Evolutionary conservation across 73 alveolate genomes (phyloP).

Genomic region (Paraurostyla sp.): DNA sequence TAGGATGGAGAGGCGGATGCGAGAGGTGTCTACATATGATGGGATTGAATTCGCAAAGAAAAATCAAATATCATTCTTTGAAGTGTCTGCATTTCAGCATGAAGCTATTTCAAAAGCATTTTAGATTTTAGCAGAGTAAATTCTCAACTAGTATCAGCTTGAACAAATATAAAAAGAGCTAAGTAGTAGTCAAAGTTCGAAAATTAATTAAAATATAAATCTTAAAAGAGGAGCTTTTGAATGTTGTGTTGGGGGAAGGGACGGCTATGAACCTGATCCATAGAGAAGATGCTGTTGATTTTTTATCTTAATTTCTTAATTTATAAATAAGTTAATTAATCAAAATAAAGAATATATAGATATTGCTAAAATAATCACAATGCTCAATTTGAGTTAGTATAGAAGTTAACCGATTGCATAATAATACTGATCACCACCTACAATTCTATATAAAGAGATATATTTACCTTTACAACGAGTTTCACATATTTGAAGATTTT

Average conservation of each 20-base stretch:
- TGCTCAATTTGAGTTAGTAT: no score
- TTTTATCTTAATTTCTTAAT: no score
- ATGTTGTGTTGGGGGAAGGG: constrained; percentile 41
- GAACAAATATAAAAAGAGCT: constrained; percentile 15
- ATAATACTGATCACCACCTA: background rate
- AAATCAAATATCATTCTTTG: constrained; percentile 70
- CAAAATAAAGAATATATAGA: background rate
- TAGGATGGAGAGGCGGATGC: no score
- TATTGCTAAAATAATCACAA: no score
- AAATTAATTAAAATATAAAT: background rate
- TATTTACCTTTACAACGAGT: constrained; percentile 31
- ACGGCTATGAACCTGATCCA: background rate
- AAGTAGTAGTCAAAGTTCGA: background rate
- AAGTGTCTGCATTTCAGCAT: constrained; percentile 69
- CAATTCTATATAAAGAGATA: background rate
- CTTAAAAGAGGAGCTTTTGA: constrained; percentile 12
- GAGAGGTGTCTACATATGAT: constrained; percentile 72
- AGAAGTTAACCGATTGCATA: background rate
- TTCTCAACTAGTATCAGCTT: background rate
- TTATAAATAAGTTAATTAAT: no score
- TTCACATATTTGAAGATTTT: constrained; percentile 45
- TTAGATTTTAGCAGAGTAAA: background rate
- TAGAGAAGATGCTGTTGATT: constrained; percentile 1
- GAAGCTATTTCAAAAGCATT: constrained; percentile 19
- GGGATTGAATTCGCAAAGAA: constrained; percentile 74